Evolutionary conservation across 805 yeast species (phyloP).

Genomic region (Yarrowia porcina): DNA sequence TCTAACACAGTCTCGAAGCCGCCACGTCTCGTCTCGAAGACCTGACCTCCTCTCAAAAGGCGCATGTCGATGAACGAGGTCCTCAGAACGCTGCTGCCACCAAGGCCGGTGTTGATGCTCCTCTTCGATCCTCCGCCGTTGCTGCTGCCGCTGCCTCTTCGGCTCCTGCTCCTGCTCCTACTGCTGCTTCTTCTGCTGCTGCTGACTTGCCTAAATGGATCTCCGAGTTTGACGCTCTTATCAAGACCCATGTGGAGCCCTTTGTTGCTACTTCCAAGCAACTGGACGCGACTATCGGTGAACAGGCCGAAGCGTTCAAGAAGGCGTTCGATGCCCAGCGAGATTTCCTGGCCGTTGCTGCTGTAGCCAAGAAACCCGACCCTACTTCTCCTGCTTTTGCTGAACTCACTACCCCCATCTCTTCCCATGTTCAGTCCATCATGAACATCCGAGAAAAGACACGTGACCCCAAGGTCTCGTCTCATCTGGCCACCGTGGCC

Average conservation of each 20-base stretch:
- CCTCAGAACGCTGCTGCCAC: slow-evolving; percentile 27
- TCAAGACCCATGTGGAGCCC: slow-evolving; percentile 55
- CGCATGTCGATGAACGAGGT: slow-evolving; percentile 40
- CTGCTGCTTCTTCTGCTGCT: slow-evolving; percentile 29
- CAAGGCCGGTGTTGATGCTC: slow-evolving; percentile 29
- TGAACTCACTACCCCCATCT: slow-evolving; percentile 65
- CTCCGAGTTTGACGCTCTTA: slow-evolving; percentile 52
- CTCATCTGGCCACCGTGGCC: slow-evolving; percentile 76
- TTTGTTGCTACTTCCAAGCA: slow-evolving; percentile 52
- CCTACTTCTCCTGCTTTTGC: slow-evolving; percentile 51
- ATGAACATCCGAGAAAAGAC: slow-evolving; percentile 68
- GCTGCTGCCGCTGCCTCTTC: slow-evolving; percentile 30
- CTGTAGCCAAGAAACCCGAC: slow-evolving; percentile 63
- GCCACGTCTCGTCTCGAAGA: slow-evolving; percentile 93
- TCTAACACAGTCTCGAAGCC: slow-evolving; percentile 65
- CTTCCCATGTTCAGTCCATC: slow-evolving; percentile 55
- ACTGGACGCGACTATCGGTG: slow-evolving; percentile 56
- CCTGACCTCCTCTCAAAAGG: slow-evolving; percentile 74
- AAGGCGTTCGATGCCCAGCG: slow-evolving; percentile 59
- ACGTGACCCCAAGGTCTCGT: slow-evolving; percentile 59
- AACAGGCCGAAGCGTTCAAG: slow-evolving; percentile 40
- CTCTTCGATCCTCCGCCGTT: slow-evolving; percentile 29
- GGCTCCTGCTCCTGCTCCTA: no score
- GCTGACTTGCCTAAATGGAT: slow-evolving; percentile 33
- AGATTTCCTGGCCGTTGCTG: slow-evolving; percentile 57